Percentiles rank a stretch among this genome's conserved stretches.
These are phyloP conservation scores for Cudoniella acicularis DNA, from an alignment of 495 filamentous ascomycete species.

Conservation along the genomic window DNA sequence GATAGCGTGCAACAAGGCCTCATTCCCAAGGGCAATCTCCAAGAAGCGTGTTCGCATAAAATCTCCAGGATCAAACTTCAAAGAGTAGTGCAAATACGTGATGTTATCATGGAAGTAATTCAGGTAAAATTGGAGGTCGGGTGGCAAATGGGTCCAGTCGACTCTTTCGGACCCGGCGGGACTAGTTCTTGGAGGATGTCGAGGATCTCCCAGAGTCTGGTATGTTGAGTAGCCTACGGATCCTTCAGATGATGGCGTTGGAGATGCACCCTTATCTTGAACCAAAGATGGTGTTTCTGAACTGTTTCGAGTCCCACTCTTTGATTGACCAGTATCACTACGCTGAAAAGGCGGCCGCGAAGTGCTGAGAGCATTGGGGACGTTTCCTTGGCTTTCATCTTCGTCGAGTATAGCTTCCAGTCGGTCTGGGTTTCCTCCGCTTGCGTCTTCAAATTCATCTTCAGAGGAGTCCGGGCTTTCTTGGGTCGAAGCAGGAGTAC, in stretches of 20 bases:
- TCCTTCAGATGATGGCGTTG: constrained; percentile 41
- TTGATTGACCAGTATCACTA: constrained; percentile 28
- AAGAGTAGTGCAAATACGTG: constrained; percentile 74
- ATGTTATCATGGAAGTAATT: constrained; percentile 72
- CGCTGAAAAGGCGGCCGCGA: constrained; percentile 27
- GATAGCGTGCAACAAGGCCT: constrained; percentile 82
- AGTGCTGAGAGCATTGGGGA: constrained; percentile 17
- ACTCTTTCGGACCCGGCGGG: constrained; percentile 26
- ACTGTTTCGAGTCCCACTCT: constrained; percentile 29
- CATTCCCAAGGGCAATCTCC: constrained; percentile 68
- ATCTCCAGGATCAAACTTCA: constrained; percentile 59
- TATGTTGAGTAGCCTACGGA: constrained; percentile 25
- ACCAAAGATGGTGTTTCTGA: constrained; percentile 51
- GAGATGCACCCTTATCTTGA: constrained; percentile 44
- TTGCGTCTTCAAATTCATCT: constrained; percentile 49
- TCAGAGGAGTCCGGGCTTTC: constrained; percentile 52
- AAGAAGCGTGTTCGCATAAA: constrained; percentile 72
- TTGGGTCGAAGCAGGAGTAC: constrained; percentile 28
- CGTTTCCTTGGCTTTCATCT: constrained; percentile 46
- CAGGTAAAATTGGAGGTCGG: constrained; percentile 75
- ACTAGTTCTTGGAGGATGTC: constrained; percentile 22
- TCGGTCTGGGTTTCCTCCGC: constrained; percentile 30
- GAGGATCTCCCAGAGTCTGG: constrained; percentile 33
- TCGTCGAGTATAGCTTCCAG: constrained; percentile 66
- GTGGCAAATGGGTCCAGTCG: constrained; percentile 51